Evolutionary conservation across 1,139 yeast genomes (phyloP).

Genomic region (Saccharomycopsis hybrid): DNA sequence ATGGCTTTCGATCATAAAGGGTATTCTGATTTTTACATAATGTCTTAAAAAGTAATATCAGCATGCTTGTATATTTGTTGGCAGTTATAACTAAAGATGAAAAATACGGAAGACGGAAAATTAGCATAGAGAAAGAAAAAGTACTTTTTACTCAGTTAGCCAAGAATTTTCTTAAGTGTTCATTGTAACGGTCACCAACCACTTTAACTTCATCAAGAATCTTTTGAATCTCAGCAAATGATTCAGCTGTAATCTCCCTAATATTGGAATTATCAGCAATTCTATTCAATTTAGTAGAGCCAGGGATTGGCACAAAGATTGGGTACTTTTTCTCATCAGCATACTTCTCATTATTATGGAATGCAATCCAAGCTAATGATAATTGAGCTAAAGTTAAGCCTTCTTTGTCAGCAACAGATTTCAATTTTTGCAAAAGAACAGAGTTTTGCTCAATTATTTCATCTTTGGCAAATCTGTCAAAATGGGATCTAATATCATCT

Average conservation of each 20-base stretch:
- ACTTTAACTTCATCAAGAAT: conserved; percentile 36
- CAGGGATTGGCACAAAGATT: conserved; percentile 70
- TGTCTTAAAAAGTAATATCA: too few species aligned
- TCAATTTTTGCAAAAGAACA: conserved; percentile 33
- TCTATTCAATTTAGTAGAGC: conserved; percentile 54
- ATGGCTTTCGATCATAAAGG: too few species aligned
- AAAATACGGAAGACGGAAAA: too few species aligned
- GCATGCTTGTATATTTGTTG: too few species aligned
- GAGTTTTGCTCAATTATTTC: conserved; percentile 52
- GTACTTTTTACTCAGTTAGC: too few species aligned
- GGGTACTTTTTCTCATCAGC: conserved; percentile 40
- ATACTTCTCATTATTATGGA: conserved; percentile 32
- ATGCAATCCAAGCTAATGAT: conserved; percentile 66
- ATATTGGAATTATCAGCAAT: conserved; percentile 52
- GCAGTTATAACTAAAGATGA: too few species aligned
- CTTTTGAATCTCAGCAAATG: conserved; percentile 43
- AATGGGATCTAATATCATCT: conserved; percentile 46
- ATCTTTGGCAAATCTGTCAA: conserved; percentile 50
- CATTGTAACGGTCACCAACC: conserved; percentile 46
- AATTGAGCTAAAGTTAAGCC: conserved; percentile 55
- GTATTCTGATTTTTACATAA: too few species aligned
- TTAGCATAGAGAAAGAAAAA: too few species aligned
- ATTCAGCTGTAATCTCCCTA: conserved; percentile 44
- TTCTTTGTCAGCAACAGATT: conserved; percentile 37
- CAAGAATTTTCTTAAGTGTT: conserved; percentile 5